Evolutionary conservation across 371 early-diverging fungal genomes (phyloP), one percentile per base, ranked within the genome.

Genomic region (Gilbertella persicaria): DNA sequence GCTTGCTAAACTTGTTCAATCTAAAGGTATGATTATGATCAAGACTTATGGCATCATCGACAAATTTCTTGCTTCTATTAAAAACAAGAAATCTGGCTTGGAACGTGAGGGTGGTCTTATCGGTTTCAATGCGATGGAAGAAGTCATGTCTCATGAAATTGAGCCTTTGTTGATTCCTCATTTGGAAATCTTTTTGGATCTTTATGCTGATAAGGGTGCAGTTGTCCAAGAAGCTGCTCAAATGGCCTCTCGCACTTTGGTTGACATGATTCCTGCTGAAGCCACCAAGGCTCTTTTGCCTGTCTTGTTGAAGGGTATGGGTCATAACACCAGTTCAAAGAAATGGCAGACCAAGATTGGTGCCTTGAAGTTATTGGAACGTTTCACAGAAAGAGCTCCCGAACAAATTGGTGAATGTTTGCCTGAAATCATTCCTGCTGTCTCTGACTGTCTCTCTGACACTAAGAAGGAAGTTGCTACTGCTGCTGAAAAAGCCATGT

Each of bases 321-420:
- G 74, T 23, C 43, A 43, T 26, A 58, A 52, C 35, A 56, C 45
- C 30, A 72, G 80, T 51, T 82, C 83, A 49, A 88, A 85, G 63
- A 89, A 89, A 57, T 89, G 90, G 91, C 90, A 91, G 69, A 85
- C 88, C 39, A 84, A 86, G 64, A 75, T 84, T 20, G 88, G 81
- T 40, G 86, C 87, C 17, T 62, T 88, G 30, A 75, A 86, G 47
- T 47, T 84, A 8, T 53, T 91, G 12, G 65, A 68, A 12, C 66
- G 69, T 30, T 75, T 84, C 33, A 82, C 86, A 33, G 64, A 72
- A 29, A 71, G 59, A 16, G 83, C 85, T 14, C 86, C 89, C 23
- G 79, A 77, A 19, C 87, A 86, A 51, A 82, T 88, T 49, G 87
- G 83, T 53, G 71, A 72, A 43, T 67, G 69, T 25, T 69, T 91